A percentile compares a stretch with the other conserved stretches of the same genome.
These are phyloP conservation scores for Ceratocystis lukuohia DNA, from an alignment of 2,329 filamentous ascomycete genomes.

Conservation along the genomic window DNA sequence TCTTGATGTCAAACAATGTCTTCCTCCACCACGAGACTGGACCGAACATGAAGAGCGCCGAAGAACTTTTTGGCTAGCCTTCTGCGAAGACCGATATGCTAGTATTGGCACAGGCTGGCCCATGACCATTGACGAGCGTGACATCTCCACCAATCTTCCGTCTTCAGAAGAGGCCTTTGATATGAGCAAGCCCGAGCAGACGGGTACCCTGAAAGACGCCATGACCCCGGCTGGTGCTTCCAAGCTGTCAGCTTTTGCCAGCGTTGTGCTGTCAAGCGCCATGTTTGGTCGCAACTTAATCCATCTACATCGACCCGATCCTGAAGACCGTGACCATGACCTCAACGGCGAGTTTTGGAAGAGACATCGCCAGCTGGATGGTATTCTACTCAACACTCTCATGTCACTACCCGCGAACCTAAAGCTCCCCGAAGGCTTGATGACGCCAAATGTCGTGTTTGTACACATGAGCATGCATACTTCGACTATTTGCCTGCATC, in stretches of 20 bases:
- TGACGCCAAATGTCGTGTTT: slow-evolving; percentile 76
- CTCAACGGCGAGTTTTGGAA: slow-evolving; percentile 94
- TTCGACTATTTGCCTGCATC: slow-evolving; percentile 91
- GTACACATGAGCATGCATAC: slow-evolving; percentile 96
- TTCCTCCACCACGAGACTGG: slow-evolving; percentile 80
- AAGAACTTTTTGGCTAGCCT: slow-evolving; percentile 89
- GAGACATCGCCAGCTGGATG: slow-evolving; percentile 77
- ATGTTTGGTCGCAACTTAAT: slow-evolving; percentile 83
- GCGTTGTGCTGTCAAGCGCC: slow-evolving; percentile 72
- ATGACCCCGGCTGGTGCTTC: slow-evolving; percentile 58
- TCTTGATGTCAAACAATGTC: slow-evolving; percentile 82
- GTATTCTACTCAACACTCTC: slow-evolving; percentile 75
- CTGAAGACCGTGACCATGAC: slow-evolving; percentile 70
- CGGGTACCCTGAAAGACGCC: slow-evolving; percentile 54
- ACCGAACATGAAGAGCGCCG: slow-evolving; percentile 84
- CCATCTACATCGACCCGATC: slow-evolving; percentile 76
- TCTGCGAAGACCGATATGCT: slow-evolving; percentile 79
- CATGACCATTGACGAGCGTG: slow-evolving; percentile 81
- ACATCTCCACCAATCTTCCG: slow-evolving; percentile 78
- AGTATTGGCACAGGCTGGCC: slow-evolving; percentile 97
- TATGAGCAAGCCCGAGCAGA: slow-evolving; percentile 60
- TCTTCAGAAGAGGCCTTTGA: slow-evolving; percentile 74
- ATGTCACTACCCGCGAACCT: slow-evolving; percentile 69
- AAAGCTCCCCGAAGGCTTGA: slow-evolving; percentile 62
- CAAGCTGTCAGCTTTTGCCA: slow-evolving; percentile 63